Evolutionary conservation across 306 rosid species (phyloP).

Genomic region (Prunus armeniaca): DNA sequence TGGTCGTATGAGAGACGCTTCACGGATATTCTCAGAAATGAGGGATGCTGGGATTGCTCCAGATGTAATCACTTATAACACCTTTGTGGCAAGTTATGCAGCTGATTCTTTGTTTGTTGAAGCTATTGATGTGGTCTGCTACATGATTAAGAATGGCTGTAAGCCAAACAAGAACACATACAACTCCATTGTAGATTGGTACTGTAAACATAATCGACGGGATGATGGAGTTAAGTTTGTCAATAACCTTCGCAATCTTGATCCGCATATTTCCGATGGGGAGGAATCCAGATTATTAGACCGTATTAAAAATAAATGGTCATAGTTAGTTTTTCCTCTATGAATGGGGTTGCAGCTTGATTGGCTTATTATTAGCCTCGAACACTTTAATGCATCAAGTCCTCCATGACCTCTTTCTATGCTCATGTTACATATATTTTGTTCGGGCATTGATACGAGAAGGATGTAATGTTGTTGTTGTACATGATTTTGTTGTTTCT

Average conservation of each 20-base stretch:
- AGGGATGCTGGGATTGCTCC: constrained; percentile 62
- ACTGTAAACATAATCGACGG: constrained; percentile 58
- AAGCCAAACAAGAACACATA: constrained; percentile 76
- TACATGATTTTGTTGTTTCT: constrained; percentile 9
- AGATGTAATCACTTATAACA: constrained; percentile 80
- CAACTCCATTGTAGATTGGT: constrained; percentile 78
- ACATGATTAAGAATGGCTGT: constrained; percentile 88
- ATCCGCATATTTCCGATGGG: constrained; percentile 52
- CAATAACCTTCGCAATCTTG: constrained; percentile 50
- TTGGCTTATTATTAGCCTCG: constrained; percentile 10
- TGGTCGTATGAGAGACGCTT: constrained; percentile 78
- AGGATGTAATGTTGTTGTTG: constrained; percentile 3
- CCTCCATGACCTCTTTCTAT: constrained; percentile 12
- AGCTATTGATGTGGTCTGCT: constrained; percentile 69
- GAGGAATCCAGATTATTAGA: constrained; percentile 57
- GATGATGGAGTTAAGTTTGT: constrained; percentile 66
- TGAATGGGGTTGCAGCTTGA: neutral
- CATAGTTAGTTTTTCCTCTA: constrained; percentile 25
- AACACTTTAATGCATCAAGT: constrained; percentile 4
- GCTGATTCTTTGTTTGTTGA: constrained; percentile 71
- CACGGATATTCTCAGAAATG: constrained; percentile 75
- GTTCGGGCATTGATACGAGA: constrained; percentile 21
- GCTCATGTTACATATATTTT: constrained; percentile 12
- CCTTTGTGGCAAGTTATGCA: constrained; percentile 76
- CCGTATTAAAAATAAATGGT: constrained; percentile 60